Conservation (phyloP, 1,139 yeast species). For the Pichia sp. region DNA sequence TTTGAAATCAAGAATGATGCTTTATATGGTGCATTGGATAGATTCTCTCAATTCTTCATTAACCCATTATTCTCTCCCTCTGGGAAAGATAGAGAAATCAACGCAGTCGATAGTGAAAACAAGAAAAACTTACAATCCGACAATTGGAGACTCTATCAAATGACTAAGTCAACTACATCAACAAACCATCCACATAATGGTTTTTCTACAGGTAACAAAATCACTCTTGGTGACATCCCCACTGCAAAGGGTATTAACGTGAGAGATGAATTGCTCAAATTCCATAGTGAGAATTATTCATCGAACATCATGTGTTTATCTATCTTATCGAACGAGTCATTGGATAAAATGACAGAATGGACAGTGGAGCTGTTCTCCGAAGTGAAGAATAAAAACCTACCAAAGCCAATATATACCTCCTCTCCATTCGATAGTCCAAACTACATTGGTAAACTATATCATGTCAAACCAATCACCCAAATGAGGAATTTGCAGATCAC, state of each 20-base stretch:
- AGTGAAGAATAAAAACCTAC: slow-evolving; percentile 49
- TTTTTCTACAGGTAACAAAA: slow-evolving; percentile 67
- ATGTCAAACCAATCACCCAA: slow-evolving; percentile 80
- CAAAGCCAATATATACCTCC: slow-evolving; percentile 42
- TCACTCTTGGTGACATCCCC: slow-evolving; percentile 56
- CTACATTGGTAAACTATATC: slow-evolving; percentile 44
- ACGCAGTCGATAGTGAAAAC: slow-evolving; percentile 94
- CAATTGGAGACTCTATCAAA: slow-evolving; percentile 79
- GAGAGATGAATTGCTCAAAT: slow-evolving; percentile 57
- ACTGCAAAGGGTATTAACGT: slow-evolving; percentile 44
- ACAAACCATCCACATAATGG: slow-evolving; percentile 66
- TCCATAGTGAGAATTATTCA: slow-evolving; percentile 56
- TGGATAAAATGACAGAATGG: slow-evolving; percentile 68
- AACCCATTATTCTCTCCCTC: slow-evolving; percentile 72
- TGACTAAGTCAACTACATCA: slow-evolving; percentile 69
- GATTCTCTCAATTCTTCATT: slow-evolving; percentile 90
- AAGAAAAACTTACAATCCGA: slow-evolving; percentile 91
- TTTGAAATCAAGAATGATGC: slow-evolving; percentile 76
- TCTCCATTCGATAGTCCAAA: slow-evolving; percentile 35
- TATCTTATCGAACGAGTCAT: slow-evolving; percentile 71
- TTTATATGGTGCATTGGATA: slow-evolving; percentile 80
- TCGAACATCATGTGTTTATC: slow-evolving; percentile 83
- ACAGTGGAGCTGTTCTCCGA: slow-evolving; percentile 58
- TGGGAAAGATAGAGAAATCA: slow-evolving; percentile 86
- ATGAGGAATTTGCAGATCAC: slow-evolving; percentile 56